These are phyloP conservation scores for Phaeosphaeriaceae sp. DNA, from an alignment of 2,329 filamentous ascomycete genomes.

Conservation along the genomic window DNA sequence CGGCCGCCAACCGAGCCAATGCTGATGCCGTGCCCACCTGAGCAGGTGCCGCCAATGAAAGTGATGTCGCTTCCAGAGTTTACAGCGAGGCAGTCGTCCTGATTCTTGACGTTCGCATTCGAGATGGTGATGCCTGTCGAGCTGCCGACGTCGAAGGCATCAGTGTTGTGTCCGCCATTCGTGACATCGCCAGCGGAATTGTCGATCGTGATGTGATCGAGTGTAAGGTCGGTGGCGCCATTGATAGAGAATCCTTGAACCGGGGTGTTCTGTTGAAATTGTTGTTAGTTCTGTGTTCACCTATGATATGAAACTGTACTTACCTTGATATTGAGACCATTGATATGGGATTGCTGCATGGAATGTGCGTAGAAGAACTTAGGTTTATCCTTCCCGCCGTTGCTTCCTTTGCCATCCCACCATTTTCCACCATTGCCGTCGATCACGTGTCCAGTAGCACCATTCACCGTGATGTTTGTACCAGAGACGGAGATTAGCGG, in stretches of 20 bases:
- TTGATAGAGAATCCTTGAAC: slow-evolving; percentile 61
- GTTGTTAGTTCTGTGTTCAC: no score
- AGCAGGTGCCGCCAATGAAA: slow-evolving; percentile 53
- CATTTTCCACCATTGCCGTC: slow-evolving; percentile 63
- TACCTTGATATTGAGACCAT: slow-evolving; percentile 55
- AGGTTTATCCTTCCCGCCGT: slow-evolving; percentile 40
- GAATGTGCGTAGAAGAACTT: slow-evolving; percentile 67
- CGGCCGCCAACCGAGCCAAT: slow-evolving; percentile 67
- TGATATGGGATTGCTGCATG: slow-evolving; percentile 59
- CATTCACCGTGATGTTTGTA: slow-evolving; percentile 64
- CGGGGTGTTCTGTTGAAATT: slow-evolving; percentile 54
- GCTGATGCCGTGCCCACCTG: slow-evolving; percentile 64
- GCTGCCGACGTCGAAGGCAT: slow-evolving; percentile 63
- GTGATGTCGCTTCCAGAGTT: slow-evolving; percentile 60
- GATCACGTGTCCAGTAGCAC: slow-evolving; percentile 61
- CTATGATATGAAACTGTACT: no score
- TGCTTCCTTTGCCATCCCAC: slow-evolving; percentile 58
- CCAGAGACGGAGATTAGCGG: slow-evolving; percentile 69
- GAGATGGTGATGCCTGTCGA: slow-evolving; percentile 59
- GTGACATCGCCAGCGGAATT: slow-evolving; percentile 61
- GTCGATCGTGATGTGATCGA: slow-evolving; percentile 63
- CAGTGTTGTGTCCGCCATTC: slow-evolving; percentile 58
- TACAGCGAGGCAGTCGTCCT: slow-evolving; percentile 67
- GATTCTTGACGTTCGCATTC: slow-evolving; percentile 62
- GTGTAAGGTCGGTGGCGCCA: slow-evolving; percentile 50